Evolutionary conservation across 1,284 basidiomycete species (phyloP).

Genomic region (Thelephora terrestris): DNA sequence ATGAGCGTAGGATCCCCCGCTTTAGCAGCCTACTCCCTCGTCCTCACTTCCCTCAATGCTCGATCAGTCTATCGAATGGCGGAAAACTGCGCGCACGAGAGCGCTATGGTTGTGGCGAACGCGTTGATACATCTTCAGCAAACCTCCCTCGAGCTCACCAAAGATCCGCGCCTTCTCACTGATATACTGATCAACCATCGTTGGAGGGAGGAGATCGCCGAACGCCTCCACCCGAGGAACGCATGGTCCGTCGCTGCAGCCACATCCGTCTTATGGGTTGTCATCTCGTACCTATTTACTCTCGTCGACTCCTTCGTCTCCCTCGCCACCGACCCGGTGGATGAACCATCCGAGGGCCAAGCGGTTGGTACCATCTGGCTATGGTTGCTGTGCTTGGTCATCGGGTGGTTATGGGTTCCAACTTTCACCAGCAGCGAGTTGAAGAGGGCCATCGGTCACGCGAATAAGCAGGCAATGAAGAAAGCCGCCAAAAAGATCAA

Average conservation of each 20-base stretch:
- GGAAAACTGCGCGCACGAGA: not conserved
- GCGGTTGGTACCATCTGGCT: not conserved
- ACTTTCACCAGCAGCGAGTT: not conserved
- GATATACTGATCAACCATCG: not conserved
- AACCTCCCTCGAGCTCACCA: not conserved
- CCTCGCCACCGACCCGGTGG: not conserved
- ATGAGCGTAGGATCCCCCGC: not conserved
- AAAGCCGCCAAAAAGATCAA: not conserved
- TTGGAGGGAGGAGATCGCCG: conserved; percentile 24
- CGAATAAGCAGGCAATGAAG: not conserved
- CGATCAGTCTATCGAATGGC: not conserved
- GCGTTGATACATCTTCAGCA: not conserved
- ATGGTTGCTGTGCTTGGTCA: not conserved
- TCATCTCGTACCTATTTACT: conserved; percentile 1
- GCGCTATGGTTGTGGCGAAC: not conserved
- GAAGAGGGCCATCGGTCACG: not conserved
- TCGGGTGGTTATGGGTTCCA: not conserved
- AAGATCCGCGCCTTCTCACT: not conserved
- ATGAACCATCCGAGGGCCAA: not conserved
- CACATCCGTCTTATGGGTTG: conserved; percentile 4
- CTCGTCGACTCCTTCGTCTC: conserved; percentile 3
- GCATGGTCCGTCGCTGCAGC: conserved; percentile 3
- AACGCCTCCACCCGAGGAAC: conserved; percentile 20
- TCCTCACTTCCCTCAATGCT: not conserved
- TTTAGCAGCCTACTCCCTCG: not conserved